These are phyloP conservation scores for Leishmania guyanensis DNA, from an alignment of 208 protist species.

Conservation along the genomic window DNA sequence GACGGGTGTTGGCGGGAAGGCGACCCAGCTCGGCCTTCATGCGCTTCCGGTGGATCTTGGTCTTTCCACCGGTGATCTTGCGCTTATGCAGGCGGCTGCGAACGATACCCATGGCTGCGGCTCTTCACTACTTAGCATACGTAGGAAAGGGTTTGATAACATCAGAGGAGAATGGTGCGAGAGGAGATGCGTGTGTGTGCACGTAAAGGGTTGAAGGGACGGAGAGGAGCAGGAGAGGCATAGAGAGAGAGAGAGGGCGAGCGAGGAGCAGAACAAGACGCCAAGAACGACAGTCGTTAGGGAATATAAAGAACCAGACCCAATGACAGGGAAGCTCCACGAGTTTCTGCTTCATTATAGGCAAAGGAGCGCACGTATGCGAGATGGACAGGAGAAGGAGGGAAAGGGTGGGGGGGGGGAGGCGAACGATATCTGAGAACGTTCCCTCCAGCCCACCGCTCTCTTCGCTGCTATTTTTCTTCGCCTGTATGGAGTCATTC, in stretches of 20 bases:
- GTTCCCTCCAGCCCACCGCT: background rate
- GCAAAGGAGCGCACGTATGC: background rate
- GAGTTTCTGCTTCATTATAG: background rate
- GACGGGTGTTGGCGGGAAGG: conserved; percentile 97
- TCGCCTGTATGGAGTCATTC: background rate
- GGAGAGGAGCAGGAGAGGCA: background rate
- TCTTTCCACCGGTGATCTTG: conserved; percentile 97
- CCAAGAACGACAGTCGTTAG: background rate
- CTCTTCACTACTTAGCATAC: conserved; percentile 3
- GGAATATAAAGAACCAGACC: no score
- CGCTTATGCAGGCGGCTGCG: conserved; percentile 98
- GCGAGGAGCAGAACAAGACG: background rate
- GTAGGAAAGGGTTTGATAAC: background rate
- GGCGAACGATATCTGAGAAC: background rate
- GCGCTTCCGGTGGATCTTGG: conserved; percentile 91
- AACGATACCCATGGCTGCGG: conserved; percentile 95
- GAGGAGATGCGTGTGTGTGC: background rate
- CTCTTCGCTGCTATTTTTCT: background rate
- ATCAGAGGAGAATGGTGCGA: background rate
- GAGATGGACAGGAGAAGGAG: background rate
- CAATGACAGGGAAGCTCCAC: background rate
- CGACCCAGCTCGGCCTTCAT: conserved; percentile 98
- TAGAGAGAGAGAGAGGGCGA: background rate
- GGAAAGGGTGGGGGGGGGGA: background rate
- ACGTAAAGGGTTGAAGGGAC: background rate